Base-by-base conservation (phyloP, 495 filamentous ascomycete genomes). In the Hypoxylon subgilvum region DNA sequence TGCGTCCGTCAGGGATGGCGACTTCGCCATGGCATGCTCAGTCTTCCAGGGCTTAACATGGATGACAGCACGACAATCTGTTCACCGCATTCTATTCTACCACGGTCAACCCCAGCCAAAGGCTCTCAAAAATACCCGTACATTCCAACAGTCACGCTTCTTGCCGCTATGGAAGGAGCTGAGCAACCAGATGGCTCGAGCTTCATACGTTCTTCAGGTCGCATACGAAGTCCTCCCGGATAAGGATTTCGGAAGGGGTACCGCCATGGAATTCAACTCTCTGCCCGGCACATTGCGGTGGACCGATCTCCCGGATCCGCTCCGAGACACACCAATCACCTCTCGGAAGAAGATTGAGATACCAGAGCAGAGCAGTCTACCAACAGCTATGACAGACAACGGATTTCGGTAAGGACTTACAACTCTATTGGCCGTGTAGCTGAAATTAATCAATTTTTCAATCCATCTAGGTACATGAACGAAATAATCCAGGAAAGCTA, bases 261-360 rank as follows among this genome's bases (percentile, higher is more conserved):
- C 52, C 1, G 10, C 49, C 9, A 62, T 61, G 43, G 67, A 72
- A 4, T 59, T 70, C 14, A 58, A 66, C 34, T 39, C 51, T 14
- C 14, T 61, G 5, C 61, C 67, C 0, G 72, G 65, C 23, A 66
- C 55, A 21, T 47, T 79, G 38, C 49, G 72, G 3, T 81, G 75
- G 74, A 72, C 63, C 6, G 76, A 79, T 18, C 30, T 76, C 7
- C 77, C 76, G 4, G 76, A 79, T 36, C 74, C 77, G 3, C 48
- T 55, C 10, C 68, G 57, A 47, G 68, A 57, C 16, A 66, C 59
- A 2, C 50, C 66, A 13, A 68, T 77, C 38, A 74, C 66, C 0
- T 72, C 76, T 31, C 63, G 78, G n/a, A 75, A 68, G 53, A 70
- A 72, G 64, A 68, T 72, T 2, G 71, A 74, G 57, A 60, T 72